A percentile compares a stretch with the other conserved stretches of the same genome.
Conservation (phyloP, 805 yeast genomes). For the Lipomyces orientalis region DNA sequence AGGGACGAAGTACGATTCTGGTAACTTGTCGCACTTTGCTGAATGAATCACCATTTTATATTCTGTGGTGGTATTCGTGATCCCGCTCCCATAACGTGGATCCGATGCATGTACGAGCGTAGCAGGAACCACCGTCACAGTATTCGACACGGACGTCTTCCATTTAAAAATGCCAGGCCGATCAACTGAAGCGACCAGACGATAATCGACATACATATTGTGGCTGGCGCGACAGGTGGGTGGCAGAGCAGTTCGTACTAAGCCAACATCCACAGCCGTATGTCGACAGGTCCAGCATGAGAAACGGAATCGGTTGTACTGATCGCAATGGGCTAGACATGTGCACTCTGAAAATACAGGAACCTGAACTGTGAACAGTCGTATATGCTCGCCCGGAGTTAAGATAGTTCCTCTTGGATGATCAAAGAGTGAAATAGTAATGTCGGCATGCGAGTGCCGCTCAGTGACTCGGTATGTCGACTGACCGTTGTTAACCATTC, state of each 20-base stretch:
- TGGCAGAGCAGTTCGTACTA: constrained; percentile 9
- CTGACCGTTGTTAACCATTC: neutral
- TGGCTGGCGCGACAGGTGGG: constrained; percentile 15
- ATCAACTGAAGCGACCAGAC: constrained; percentile 11
- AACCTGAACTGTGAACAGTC: constrained; percentile 8
- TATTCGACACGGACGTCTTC: constrained; percentile 7
- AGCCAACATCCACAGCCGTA: constrained; percentile 6
- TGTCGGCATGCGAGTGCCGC: constrained; percentile 15
- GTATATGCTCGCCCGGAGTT: constrained; percentile 8
- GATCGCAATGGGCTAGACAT: neutral
- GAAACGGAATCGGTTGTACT: constrained; percentile 5
- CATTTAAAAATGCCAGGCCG: constrained; percentile 18
- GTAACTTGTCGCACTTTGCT: constrained; percentile 17
- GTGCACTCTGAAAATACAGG: constrained; percentile 24
- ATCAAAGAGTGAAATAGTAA: neutral
- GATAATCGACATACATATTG: constrained; percentile 14
- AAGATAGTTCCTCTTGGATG: constrained; percentile 4
- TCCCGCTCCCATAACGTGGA: neutral
- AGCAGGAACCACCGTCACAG: constrained; percentile 12
- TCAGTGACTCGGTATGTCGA: constrained; percentile 3
- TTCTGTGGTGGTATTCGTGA: neutral
- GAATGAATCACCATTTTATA: constrained; percentile 1
- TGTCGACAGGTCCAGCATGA: neutral
- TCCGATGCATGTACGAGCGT: neutral
- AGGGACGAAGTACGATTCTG: constrained; percentile 27